Evolutionary conservation across 306 rosid genomes (phyloP).

Genomic region (Quillaja saponaria): DNA sequence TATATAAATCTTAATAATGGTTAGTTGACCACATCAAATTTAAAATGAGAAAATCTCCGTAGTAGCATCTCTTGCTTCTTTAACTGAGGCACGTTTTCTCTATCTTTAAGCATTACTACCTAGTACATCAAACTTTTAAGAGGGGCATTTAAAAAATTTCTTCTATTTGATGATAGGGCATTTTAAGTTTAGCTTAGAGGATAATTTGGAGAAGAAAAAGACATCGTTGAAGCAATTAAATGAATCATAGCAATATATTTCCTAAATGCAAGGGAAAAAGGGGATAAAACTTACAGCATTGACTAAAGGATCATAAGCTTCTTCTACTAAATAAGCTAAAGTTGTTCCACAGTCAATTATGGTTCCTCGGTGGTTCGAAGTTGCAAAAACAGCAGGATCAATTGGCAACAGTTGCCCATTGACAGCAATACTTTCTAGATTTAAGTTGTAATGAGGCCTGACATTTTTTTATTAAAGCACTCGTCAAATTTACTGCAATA

Average conservation of each 20-base stretch:
- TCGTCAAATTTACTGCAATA: constrained; percentile 32
- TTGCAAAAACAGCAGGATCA: constrained; percentile 67
- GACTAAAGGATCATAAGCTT: constrained; percentile 85
- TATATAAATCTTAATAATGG: constrained; percentile 11
- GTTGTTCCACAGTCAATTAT: constrained; percentile 93
- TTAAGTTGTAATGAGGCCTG: constrained; percentile 94
- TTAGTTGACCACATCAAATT: not conserved
- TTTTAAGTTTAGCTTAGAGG: not conserved
- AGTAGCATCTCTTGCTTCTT: too few species aligned
- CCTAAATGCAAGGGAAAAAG: not conserved
- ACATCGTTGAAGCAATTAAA: constrained; percentile 1
- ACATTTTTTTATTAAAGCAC: constrained; percentile 28
- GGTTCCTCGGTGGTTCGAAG: constrained; percentile 73
- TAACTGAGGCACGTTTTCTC: too few species aligned
- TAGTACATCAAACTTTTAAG: too few species aligned
- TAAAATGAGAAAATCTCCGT: not conserved
- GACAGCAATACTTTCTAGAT: constrained; percentile 82
- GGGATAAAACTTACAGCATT: constrained; percentile 61
- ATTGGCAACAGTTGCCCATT: constrained; percentile 74
- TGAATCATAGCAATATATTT: constrained; percentile 8
- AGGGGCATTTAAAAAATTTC: too few species aligned
- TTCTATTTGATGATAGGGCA: not conserved
- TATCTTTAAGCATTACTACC: too few species aligned
- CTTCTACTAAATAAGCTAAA: constrained; percentile 79
- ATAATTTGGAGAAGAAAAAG: constrained; percentile 1